Base-by-base conservation (phyloP, 768 basidiomycete genomes). In the Pisolithus microcarpus region DNA sequence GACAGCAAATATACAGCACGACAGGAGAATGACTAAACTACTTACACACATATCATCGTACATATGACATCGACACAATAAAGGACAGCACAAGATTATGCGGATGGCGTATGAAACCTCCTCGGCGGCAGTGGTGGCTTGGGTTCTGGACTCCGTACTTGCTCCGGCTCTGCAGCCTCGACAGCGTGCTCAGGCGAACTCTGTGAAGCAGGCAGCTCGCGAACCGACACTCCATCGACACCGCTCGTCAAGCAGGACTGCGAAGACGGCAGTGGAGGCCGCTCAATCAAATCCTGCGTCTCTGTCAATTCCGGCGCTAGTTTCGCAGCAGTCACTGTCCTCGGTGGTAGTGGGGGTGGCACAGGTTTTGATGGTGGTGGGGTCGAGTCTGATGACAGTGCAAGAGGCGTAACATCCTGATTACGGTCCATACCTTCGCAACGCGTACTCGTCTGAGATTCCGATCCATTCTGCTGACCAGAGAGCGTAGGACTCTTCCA, bases 401-500 rank as follows among this genome's bases (percentile, higher is more conserved):
- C 53, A 15, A 68, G 40, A 5, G 70, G 68, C 0, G 50, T 53
- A 31, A 70, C 64, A 43, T 67, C 70, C 9, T 59, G 61, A 51
- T 65, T 61, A 26, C 52, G 54, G 45, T 65, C 66, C 7, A 50
- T 48, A 15, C 47, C 43, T 21, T 63, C 61, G 24, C 48, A 36
- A 11, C 23, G 43, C 19, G 50, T 11, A 37, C 52, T 51, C 15
- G 48, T 11, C 7, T 51, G 56, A 8, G 26, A 44, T 38, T 62
- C 65, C 21, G 60, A 51, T 39, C 54, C 56, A 13, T 48, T 23
- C 23, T 42, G 49, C 43, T 68, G 69, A n/a, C 70, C 60, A 0
- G 61, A 49, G 16, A 69, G 51, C 19, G 65, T 61, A 13, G 81
- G 78, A 43, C 70, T 77, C 50, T 86, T 87, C 82, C 85, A 88